Conservation (phyloP, 2,329 filamentous ascomycete species). For the Fonsecaea pedrosoi region DNA sequence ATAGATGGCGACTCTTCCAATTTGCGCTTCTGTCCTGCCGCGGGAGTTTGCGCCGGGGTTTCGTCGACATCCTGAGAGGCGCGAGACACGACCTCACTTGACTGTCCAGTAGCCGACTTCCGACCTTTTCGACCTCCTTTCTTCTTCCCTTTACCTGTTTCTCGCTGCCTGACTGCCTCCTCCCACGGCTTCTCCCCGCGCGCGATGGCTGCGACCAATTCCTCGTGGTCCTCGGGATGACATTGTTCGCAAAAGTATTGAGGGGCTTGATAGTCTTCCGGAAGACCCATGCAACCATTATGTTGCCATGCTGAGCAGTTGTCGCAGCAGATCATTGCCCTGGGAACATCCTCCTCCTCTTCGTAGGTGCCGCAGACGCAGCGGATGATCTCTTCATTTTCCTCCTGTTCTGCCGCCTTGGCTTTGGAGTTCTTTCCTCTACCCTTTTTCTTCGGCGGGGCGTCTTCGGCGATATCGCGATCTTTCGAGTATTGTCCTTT, state of each 20-base stretch:
- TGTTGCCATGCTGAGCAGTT: constrained; percentile 94
- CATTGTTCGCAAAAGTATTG: constrained; percentile 94
- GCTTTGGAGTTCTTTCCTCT: constrained; percentile 54
- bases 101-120: constrained; percentile 67
- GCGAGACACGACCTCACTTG: constrained; percentile 66
- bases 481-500: constrained; percentile 95
- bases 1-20: constrained; percentile 48
- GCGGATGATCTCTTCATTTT: constrained; percentile 77
- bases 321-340: constrained; percentile 96
- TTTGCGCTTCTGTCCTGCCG: constrained; percentile 53
- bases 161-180: constrained; percentile 66
- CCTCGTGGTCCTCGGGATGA: constrained; percentile 80
- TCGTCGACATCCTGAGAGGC: constrained; percentile 49
- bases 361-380: constrained; percentile 91
- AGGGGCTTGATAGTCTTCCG: constrained; percentile 75
- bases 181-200: constrained; percentile 89
- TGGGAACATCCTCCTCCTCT: constrained; percentile 82
- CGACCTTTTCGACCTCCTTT: constrained; percentile 65
- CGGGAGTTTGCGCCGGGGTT: constrained; percentile 21
- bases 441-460: constrained; percentile 54
- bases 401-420: constrained; percentile 58
- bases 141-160: constrained; percentile 64
- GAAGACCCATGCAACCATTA: constrained; percentile 91
- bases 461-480: constrained; percentile 73
- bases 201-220: constrained; percentile 77